A percentile compares a stretch with the other conserved stretches of the same genome.
Evolutionary conservation across 352 stramenopile species (phyloP).

Genomic region (Phytophthora rubi): DNA sequence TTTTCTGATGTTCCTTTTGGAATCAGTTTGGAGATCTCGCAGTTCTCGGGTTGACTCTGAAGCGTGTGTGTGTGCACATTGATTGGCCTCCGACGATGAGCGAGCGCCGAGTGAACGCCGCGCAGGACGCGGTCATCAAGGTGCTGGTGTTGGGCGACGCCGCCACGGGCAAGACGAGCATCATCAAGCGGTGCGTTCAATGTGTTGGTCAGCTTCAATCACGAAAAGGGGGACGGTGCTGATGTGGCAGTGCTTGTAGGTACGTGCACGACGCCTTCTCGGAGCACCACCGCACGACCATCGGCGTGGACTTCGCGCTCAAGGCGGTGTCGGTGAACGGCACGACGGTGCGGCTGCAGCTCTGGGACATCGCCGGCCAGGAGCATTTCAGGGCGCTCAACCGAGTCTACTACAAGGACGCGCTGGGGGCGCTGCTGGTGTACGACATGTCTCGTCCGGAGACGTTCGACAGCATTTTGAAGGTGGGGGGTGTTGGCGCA

Average conservation of each 20-base stretch:
- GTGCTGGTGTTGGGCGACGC: conserved; percentile 92
- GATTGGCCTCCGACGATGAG: conserved; percentile 41
- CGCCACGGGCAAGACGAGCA: conserved; percentile 92
- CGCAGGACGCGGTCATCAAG: conserved; percentile 92
- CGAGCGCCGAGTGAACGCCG: conserved; percentile 73
- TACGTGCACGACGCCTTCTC: conserved; percentile 93
- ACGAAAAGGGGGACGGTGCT: neutral
- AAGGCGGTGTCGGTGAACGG: conserved; percentile 89
- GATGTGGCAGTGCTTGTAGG: conserved; percentile 32
- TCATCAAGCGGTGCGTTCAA: conserved; percentile 88
- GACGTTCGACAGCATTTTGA: conserved; percentile 91
- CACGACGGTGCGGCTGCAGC: conserved; percentile 91
- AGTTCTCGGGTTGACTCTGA: neutral
- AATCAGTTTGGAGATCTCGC: conserved; percentile 15
- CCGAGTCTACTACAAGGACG: conserved; percentile 94
- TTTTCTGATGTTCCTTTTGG: conserved; percentile 5
- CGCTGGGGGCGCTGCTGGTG: conserved; percentile 90
- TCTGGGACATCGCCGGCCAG: conserved; percentile 95
- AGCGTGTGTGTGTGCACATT: neutral
- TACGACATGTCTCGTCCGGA: conserved; percentile 93
- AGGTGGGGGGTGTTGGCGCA: conserved; percentile 31
- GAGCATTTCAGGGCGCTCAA: conserved; percentile 95
- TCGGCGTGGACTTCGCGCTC: conserved; percentile 93
- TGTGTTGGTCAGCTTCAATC: neutral
- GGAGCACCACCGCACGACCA: conserved; percentile 93